Evolutionary conservation across 1,139 yeast species (phyloP).

Genomic region (Geotrichum reessii): DNA sequence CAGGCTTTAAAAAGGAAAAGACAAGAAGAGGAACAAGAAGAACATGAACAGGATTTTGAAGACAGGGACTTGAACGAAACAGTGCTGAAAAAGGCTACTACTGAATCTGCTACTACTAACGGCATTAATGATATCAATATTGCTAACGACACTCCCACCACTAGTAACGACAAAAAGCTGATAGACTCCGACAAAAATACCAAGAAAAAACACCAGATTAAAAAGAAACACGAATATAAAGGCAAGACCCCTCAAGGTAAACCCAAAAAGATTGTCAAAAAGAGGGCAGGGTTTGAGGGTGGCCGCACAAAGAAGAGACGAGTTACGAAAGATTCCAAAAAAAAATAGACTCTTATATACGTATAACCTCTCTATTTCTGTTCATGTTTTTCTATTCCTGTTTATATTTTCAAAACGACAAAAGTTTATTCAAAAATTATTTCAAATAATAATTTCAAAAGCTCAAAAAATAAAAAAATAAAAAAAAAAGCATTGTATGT

Average conservation of each 20-base stretch:
- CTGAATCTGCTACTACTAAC: not conserved
- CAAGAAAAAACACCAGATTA: not conserved
- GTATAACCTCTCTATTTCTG: not conserved
- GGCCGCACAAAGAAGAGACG: conserved; percentile 7
- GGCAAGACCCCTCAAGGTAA: not conserved
- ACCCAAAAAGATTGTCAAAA: conserved; percentile 10
- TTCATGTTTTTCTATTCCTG: not conserved
- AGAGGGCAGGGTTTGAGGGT: conserved; percentile 16
- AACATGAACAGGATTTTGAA: conserved; percentile 7
- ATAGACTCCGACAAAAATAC: not conserved
- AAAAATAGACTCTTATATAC: not conserved
- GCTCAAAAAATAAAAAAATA: not conserved
- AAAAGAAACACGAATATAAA: not conserved
- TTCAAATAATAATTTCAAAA: not conserved
- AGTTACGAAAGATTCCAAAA: conserved; percentile 1
- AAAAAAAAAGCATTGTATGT: not conserved
- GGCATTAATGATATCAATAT: not conserved
- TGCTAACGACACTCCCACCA: not conserved
- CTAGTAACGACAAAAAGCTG: not conserved
- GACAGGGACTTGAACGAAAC: conserved; percentile 21
- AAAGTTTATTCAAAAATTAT: not conserved
- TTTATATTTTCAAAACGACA: not conserved
- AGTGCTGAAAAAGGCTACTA: conserved; percentile 20
- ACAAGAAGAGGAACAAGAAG: conserved; percentile 7
- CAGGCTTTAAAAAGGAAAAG: conserved; percentile 30